Percentiles rank a stretch among this genome's conserved stretches.
Evolutionary conservation across 805 yeast species (phyloP).

Genomic region (Zygosaccharomyces gambellarensis): DNA sequence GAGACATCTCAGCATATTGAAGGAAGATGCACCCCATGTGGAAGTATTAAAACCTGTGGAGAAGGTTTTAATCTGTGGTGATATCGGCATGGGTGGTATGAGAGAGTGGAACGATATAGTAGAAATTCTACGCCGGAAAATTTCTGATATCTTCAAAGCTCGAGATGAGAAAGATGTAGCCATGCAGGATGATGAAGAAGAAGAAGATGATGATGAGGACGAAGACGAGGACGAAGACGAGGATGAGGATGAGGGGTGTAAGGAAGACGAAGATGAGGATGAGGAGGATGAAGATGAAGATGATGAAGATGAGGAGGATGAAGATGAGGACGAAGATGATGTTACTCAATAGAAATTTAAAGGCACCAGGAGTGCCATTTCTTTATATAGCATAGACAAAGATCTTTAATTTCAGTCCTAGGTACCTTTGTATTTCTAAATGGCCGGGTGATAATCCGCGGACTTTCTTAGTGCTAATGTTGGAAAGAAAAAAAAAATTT

Average conservation of each 20-base stretch:
- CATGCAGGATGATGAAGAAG: conserved; percentile 38
- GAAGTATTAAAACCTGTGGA: conserved; percentile 75
- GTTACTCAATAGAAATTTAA: conserved; percentile 1
- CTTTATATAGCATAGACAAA: conserved; percentile 1
- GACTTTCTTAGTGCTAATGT: background rate
- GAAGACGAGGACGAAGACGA: conserved; percentile 40
- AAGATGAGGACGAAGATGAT: conserved; percentile 12
- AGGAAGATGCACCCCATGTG: conserved; percentile 71
- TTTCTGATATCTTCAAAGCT: conserved; percentile 26
- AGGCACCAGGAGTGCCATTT: conserved; percentile 2
- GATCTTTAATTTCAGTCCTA: background rate
- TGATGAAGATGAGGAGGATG: conserved; percentile 10
- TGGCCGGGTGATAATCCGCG: conserved; percentile 1
- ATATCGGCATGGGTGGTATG: conserved; percentile 91
- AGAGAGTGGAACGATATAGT: conserved; percentile 82
- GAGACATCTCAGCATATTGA: conserved; percentile 55
- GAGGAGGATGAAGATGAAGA: conserved; percentile 12
- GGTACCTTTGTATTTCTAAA: conserved; percentile 1
- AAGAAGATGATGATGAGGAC: conserved; percentile 39
- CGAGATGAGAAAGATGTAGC: conserved; percentile 41
- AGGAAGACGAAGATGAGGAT: conserved; percentile 6
- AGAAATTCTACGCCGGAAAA: conserved; percentile 45
- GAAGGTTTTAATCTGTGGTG: conserved; percentile 75
- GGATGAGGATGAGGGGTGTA: conserved; percentile 25
- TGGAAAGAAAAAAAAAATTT: background rate